These are phyloP conservation scores for Citeromyces nyonsensis DNA, from an alignment of 805 yeast genomes.

Conservation along the genomic window DNA sequence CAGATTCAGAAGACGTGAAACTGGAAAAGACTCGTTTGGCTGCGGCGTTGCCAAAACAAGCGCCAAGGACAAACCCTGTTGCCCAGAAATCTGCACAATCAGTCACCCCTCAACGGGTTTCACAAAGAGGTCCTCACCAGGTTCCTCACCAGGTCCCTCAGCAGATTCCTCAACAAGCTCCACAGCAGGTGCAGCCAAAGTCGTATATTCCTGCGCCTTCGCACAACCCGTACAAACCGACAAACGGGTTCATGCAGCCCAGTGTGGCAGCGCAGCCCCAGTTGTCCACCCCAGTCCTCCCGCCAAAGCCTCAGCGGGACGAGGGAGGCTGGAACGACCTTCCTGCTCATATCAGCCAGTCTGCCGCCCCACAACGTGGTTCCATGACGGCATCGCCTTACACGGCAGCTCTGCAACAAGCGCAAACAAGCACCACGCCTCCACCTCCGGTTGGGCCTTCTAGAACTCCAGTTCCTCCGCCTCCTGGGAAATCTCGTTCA, in stretches of 20 bases:
- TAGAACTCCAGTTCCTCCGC: conserved; percentile 13
- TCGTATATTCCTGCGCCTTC: conserved; percentile 10
- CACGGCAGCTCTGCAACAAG: conserved; percentile 10
- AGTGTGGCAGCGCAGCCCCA: conserved; percentile 4
- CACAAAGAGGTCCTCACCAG: too few relatives aligned
- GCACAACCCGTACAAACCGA: too few relatives aligned
- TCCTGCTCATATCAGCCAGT: conserved; percentile 21
- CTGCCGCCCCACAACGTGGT: conserved; percentile 8
- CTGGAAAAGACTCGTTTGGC: conserved; percentile 66
- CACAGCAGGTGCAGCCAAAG: not conserved
- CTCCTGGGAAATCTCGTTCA: conserved; percentile 11
- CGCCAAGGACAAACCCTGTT: too few relatives aligned
- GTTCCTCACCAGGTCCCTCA: too few relatives aligned
- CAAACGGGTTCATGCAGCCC: too few relatives aligned
- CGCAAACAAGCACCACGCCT: conserved; percentile 8
- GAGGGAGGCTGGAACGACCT: conserved; percentile 65
- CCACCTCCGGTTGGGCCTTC: conserved; percentile 6
- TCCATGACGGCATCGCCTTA: conserved; percentile 10
- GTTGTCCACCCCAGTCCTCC: conserved; percentile 2
- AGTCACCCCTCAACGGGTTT: too few relatives aligned
- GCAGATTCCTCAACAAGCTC: conserved; percentile 1
- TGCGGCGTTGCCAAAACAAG: conserved; percentile 25
- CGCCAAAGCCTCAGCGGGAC: conserved; percentile 16
- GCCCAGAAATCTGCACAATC: too few relatives aligned
- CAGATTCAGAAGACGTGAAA: conserved; percentile 57